Conservation (phyloP, 768 basidiomycete species). For the Rhizopogon sp. region DNA sequence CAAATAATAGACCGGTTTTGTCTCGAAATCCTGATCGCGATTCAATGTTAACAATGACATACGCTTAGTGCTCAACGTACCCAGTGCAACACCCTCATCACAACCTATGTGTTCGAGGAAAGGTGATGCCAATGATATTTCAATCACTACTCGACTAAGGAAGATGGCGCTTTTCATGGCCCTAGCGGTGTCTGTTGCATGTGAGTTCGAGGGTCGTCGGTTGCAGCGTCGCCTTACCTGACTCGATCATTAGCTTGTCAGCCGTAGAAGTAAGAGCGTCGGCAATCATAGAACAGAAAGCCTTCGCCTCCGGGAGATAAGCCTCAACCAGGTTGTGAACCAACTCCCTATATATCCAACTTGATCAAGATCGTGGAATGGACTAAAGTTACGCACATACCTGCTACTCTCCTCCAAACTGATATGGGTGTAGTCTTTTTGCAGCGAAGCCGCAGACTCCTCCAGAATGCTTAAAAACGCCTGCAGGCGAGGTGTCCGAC, state of each 20-base stretch:
- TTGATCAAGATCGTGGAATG: background rate
- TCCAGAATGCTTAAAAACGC: conserved; percentile 56
- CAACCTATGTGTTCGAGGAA: conserved; percentile 45
- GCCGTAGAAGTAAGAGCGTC: conserved; percentile 35
- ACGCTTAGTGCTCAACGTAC: conserved; percentile 23
- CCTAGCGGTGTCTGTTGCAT: conserved; percentile 4
- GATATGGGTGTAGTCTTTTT: conserved; percentile 51
- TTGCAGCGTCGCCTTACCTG: conserved; percentile 27
- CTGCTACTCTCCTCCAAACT: conserved; percentile 33
- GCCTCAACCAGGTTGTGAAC: conserved; percentile 35
- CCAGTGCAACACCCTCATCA: conserved; percentile 25
- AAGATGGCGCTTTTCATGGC: conserved; percentile 37
- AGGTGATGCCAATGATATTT: conserved; percentile 38
- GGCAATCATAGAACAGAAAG: conserved; percentile 38
- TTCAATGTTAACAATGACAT: conserved; percentile 1
- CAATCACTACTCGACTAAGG: conserved; percentile 44
- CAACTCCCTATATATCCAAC: conserved; percentile 31
- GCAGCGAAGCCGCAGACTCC: conserved; percentile 49
- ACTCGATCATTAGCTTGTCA: conserved; percentile 23
- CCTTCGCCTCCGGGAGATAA: conserved; percentile 49
- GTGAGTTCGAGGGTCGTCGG: conserved; percentile 5
- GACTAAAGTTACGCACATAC: conserved; percentile 30
- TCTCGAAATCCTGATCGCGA: conserved; percentile 43
- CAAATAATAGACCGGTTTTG: conserved; percentile 35
- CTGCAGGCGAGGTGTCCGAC: conserved; percentile 60